These are phyloP conservation scores for Coniochaeta sp. DNA, from an alignment of 2,329 filamentous ascomycete species.

Conservation along the genomic window DNA sequence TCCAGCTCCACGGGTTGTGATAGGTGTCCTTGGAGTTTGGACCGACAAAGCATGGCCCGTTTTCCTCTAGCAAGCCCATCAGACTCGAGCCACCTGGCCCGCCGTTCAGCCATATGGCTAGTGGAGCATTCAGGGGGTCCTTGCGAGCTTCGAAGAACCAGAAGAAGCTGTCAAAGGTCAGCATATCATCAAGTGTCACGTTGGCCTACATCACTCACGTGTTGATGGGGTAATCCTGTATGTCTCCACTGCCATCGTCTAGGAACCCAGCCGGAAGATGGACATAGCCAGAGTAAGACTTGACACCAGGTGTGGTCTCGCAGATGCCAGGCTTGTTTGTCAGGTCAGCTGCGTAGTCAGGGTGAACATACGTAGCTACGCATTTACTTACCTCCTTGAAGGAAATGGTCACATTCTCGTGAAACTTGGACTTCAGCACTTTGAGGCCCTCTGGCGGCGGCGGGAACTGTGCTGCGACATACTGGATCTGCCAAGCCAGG, in stretches of 20 bases:
- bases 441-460: constrained; percentile 23
- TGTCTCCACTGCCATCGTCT: constrained; percentile 24
- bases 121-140: constrained; percentile 19
- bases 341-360: neutral
- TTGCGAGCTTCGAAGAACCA: constrained; percentile 23
- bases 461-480: constrained; percentile 13
- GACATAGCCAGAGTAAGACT: constrained; percentile 55
- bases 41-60: constrained; percentile 38
- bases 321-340: constrained; percentile 40
- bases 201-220: constrained; percentile 20
- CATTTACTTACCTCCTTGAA: constrained; percentile 41
- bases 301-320: constrained; percentile 47
- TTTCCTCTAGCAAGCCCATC: constrained; percentile 44
- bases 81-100: constrained; percentile 46
- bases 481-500: neutral
- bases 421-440: constrained; percentile 45
- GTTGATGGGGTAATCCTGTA: constrained; percentile 28
- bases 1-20: constrained; percentile 52
- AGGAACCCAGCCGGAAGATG: constrained; percentile 33
- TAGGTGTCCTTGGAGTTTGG: constrained; percentile 38
- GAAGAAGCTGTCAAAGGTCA: constrained; percentile 20
- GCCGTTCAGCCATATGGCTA: constrained; percentile 53
- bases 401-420: constrained; percentile 50
- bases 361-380: constrained; percentile 5
- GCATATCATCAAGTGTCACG: constrained; percentile 10